Evolutionary conservation across 768 basidiomycete species (phyloP).

Genomic region (Pisolithus tinctorius): DNA sequence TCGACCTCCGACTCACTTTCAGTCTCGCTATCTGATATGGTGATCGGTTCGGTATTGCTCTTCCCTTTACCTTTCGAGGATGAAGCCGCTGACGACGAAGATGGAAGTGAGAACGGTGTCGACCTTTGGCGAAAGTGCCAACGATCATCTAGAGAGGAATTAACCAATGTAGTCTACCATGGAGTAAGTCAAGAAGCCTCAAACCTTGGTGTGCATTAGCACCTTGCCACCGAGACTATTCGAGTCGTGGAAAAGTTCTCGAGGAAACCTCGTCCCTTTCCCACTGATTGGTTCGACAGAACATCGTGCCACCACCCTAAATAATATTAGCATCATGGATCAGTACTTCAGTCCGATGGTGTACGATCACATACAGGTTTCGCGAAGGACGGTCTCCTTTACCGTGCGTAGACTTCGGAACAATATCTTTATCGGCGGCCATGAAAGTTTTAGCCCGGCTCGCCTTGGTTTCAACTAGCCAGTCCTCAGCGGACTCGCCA

Average conservation of each 20-base stretch:
- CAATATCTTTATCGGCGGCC: slow-evolving; percentile 59
- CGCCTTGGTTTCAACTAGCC: slow-evolving; percentile 56
- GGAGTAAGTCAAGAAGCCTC: slow-evolving; percentile 3
- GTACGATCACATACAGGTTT: slow-evolving; percentile 38
- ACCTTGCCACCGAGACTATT: slow-evolving; percentile 74
- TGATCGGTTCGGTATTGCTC: slow-evolving; percentile 21
- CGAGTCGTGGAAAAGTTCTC: slow-evolving; percentile 68
- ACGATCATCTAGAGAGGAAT: slow-evolving; percentile 64
- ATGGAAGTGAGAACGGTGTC: slow-evolving; percentile 8
- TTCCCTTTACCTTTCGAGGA: slow-evolving; percentile 11
- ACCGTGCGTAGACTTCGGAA: slow-evolving; percentile 75
- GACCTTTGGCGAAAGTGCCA: slow-evolving; percentile 36
- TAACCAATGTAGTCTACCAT: not conserved
- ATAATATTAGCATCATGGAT: not conserved
- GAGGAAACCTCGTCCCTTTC: slow-evolving; percentile 59
- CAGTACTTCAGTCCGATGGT: not conserved
- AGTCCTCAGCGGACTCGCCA: slow-evolving; percentile 66
- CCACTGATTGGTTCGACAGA: slow-evolving; percentile 73
- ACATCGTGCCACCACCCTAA: slow-evolving; percentile 84
- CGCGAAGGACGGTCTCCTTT: slow-evolving; percentile 52
- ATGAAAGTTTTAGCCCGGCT: slow-evolving; percentile 54
- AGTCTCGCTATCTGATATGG: slow-evolving; percentile 28
- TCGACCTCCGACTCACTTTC: slow-evolving; percentile 30
- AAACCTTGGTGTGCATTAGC: slow-evolving; percentile 91
- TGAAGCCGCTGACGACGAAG: slow-evolving; percentile 3